These are phyloP conservation scores for Monilinia vaccinii-corymbosi DNA, from an alignment of 2,329 filamentous ascomycete genomes.

Conservation along the genomic window DNA sequence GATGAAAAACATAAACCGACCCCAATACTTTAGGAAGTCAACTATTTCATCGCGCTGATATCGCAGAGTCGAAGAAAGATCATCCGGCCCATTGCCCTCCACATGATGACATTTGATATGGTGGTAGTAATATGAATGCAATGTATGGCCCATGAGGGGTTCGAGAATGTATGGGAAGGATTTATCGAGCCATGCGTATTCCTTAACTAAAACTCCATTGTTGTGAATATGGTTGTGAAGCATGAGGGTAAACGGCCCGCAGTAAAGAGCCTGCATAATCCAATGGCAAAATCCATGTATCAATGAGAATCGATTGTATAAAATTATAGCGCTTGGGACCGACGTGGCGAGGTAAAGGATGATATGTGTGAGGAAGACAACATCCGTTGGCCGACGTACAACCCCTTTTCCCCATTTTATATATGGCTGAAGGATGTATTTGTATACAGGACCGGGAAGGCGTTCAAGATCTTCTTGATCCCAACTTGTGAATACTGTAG, in stretches of 20 bases:
- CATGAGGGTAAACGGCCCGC: conserved; percentile 69
- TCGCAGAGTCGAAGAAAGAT: conserved; percentile 66
- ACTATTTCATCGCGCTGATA: conserved; percentile 62
- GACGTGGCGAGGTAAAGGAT: conserved; percentile 62
- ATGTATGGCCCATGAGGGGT: conserved; percentile 73
- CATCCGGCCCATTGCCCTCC: conserved; percentile 69
- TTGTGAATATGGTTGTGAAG: conserved; percentile 81
- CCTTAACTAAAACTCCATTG: conserved; percentile 54
- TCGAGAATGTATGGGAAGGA: conserved; percentile 66
- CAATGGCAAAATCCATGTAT: conserved; percentile 58
- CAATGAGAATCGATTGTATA: conserved; percentile 60
- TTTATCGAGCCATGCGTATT: conserved; percentile 47
- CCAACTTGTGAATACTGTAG: conserved; percentile 20
- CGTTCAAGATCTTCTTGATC: conserved; percentile 16
- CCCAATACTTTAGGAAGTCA: conserved; percentile 64
- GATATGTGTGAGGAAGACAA: conserved; percentile 70
- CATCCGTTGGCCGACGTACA: conserved; percentile 41
- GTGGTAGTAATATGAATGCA: conserved; percentile 80
- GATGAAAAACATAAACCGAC: conserved; percentile 62
- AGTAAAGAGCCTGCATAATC: conserved; percentile 57
- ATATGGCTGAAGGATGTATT: conserved; percentile 13
- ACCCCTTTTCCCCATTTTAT: conserved; percentile 19
- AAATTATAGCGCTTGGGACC: conserved; percentile 55
- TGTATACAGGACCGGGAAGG: conserved; percentile 12
- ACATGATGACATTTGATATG: conserved; percentile 83